Base-by-base conservation (phyloP, 2,329 filamentous ascomycete species). In the Phaeosphaeria sp. region DNA sequence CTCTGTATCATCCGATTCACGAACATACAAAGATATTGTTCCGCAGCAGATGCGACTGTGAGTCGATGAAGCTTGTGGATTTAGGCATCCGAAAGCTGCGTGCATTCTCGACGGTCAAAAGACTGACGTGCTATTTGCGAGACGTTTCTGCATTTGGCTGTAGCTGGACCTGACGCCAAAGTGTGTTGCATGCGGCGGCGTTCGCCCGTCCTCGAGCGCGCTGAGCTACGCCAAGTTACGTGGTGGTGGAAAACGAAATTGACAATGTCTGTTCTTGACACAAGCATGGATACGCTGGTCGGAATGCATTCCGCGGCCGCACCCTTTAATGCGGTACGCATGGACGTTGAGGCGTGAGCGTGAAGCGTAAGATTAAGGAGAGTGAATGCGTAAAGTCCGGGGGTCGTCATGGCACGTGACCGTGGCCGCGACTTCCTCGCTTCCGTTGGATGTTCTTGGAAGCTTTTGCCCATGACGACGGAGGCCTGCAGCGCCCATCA, bases 401-500 rank as follows among this genome's bases (percentile, higher is more conserved):
- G 36, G 49, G 49, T 51, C 49, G 49, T 27, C n/a, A 20, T 23
- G 22, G 41, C 60, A 61, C 57, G 56, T 63, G 56, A 53, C 23
- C 22, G 23, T 27, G 25, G n/a, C n/a, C 21, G 25, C 11, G n/a
- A 43, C 33, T 18, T 46, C 23, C 41, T 23, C 27, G 50, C 50
- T 27, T 53, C 60, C 44, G 57, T 39, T 39, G 6, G 36, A 60
- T 50, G 52, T 48, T 54, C 56, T 59, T 58, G 56, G 55, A 62
- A 68, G 64, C 58, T 59, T 64, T 43, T 53, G 46, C 50, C 60
- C 70, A 69, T 44, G 42, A 73, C 68, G 71, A 70, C 60, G 63
- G 59, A 66, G 54, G 60, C 57, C 42, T 55, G 58, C 59, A 58
- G 54, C 36, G 36, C 58, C 49, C 62, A 67, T 69, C 65, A 68